Base-by-base conservation (phyloP, 2,329 filamentous ascomycete genomes). In the Pseudohalonectria lignicola region DNA sequence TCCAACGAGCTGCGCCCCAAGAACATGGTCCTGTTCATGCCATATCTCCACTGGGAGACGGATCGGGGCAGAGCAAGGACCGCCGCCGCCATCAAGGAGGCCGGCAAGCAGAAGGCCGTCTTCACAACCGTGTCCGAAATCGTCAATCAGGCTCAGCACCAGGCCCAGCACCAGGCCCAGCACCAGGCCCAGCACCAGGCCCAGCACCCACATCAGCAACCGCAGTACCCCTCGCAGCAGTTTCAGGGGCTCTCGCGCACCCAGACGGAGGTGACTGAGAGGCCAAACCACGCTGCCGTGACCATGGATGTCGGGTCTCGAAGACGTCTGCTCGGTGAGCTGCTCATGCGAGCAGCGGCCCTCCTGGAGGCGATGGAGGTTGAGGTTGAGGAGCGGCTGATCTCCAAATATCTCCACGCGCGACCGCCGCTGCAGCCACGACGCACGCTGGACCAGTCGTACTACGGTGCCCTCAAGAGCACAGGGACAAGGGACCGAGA, bases 371-470 rank as follows among this genome's bases (percentile, higher is more conserved):
- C 53, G 0, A 62, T 66, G 45, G 41, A 51, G 0, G 53, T 52
- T 4, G 54, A 57, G 18, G 45, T 49, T 0, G 61, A 65, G 32
- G 53, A 57, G 39, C 47, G 43, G 28, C 39, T 64, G 5, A 46
- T 63, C 3, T 40, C 53, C 10, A 44, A 48, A 4, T 61, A 59
- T 20, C 47, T 66, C 1, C 46, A 55, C 12, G n/a, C 37, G 0
- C 43, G 60, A 1, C 51, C 60, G 0, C 63, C 57, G 5, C 46
- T 61, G 1, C 66, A 71, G 40, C 58, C 63, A 0, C 54, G 67
- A 1, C 49, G 67, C 1, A 69, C 66, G 0, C 50, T 69, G 1
- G 66, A 69, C 34, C 66, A 69, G 41, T 60, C 58, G 0, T 67
- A 65, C 40, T 61, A 61, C 31, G 59, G 58, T 53, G 60, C 56